Base-by-base conservation (phyloP, 108 stramenopile genomes). In the Nitzschia palea region DNA sequence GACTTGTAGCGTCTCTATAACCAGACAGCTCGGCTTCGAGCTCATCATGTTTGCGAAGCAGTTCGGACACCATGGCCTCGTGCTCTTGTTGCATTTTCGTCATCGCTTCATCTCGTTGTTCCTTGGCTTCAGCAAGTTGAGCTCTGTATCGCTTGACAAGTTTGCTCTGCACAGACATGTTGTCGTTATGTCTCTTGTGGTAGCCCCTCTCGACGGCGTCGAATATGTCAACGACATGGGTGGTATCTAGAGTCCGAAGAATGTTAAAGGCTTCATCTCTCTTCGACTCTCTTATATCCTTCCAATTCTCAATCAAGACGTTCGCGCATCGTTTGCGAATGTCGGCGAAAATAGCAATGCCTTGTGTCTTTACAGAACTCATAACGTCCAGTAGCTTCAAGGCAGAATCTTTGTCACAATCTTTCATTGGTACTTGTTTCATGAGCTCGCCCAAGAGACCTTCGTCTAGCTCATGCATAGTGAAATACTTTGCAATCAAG, bases 281-380 rank as follows among this genome's bases (percentile, higher is more conserved):
- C 30, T 55, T n/a, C 8, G 43, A 14, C 4, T 56, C 64, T 36
- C 62, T 34, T 1, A 79, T 18, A n/a, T 68, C 62, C 4, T 60
- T 62, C 78, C 78, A 79, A 30, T 68, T 57, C 58, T 58, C 50
- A 20, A 55, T 56, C 28, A 79, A 10, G 17, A 64, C 40, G 14
- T 79, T 44, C 22, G 32, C 53, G 54, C 78, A 73, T 22, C 65
- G 61, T n/a, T 52, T 62, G 36, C 58, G 65, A 42, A 79, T 53
- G 15, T 60, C 37, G 14, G 40, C 47, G 23, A 68, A 68, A 26
- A 53, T 42, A 14, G 36, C 33, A 44, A 53, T 35, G 0, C 42
- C 66, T 43, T 67, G 28, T 26, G 50, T 42, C 6, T 77, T 45
- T 18, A 55, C 28, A 12, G 42, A 60, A 14, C 18, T 63, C 51